Evolutionary conservation across 108 stramenopile genomes (phyloP), one percentile per base, ranked within the genome.

Genomic region (Nitzschia inconspicua): DNA sequence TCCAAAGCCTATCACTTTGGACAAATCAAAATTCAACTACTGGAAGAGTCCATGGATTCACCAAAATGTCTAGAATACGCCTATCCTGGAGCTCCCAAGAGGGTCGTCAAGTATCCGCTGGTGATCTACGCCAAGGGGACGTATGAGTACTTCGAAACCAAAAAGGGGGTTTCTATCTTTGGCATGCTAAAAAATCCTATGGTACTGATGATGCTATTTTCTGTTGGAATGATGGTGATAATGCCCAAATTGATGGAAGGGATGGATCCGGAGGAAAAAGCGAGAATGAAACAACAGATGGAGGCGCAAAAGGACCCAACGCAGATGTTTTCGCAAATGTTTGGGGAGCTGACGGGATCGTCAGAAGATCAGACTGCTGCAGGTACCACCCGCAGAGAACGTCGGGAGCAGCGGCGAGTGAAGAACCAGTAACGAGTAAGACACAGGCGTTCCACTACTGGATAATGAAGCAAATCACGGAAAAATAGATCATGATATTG

Each of bases 231-330:
- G 65, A 84, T 94, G 88, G 65, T 82, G 29, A 26, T 83, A 29
- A 91, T 94, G 93, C 93, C 93, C 3, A 88, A 73, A 39, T 84
- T 94, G 82, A 94, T 94, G 93, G 89, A 88, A 56, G 76, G 70
- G 37, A 35, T 94, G 58, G 89, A 91, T 63, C 86, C 88, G 1
- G 93, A 91, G 59, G 89, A 94, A 75, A 80, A 80, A 74, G 86
- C 82, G 58, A 66, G 73, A 57, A 91, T 94, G 89, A 79, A 80
- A 60, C 68, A 79, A 44, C 89, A 94, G 62, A 88, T 94, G 89
- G 80, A 75, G 46, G 76, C 77, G 52, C 89, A 91, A 74, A 72
- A 87, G 47, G 89, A 94, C 75, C 93, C 93, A n/a, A 61, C 82
- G 13, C 83, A 89, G 76, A 86, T 89, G 86, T 62, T 94, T 31